Evolutionary conservation across 805 yeast species (phyloP).

Genomic region (Zygoascus ofunaensis): DNA sequence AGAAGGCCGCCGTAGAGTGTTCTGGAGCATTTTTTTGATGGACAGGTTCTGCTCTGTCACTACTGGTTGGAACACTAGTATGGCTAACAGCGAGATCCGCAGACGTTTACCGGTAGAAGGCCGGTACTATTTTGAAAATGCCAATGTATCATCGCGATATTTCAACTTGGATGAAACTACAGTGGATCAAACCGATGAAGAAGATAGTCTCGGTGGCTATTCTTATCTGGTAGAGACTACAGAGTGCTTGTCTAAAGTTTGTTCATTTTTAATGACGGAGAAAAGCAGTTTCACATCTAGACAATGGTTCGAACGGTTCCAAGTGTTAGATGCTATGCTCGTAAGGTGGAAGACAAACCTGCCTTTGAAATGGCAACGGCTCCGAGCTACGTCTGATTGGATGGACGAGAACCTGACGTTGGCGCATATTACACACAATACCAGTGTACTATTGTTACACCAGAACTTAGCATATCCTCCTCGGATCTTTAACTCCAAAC

Average conservation of each 20-base stretch:
- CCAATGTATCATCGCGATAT: slow-evolving; percentile 7
- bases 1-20: slow-evolving; percentile 13
- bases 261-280: slow-evolving; percentile 7
- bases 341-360: slow-evolving; percentile 12
- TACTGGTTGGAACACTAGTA: slow-evolving; percentile 16
- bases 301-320: slow-evolving; percentile 11
- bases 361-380: slow-evolving; percentile 11
- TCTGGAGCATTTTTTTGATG: slow-evolving; percentile 13
- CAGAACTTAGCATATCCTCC: slow-evolving; percentile 14
- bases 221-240: slow-evolving; percentile 13
- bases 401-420: slow-evolving; percentile 13
- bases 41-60: slow-evolving; percentile 15
- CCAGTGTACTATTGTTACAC: slow-evolving; percentile 13
- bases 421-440: slow-evolving; percentile 15
- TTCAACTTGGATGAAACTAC: slow-evolving; percentile 10
- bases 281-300: slow-evolving; percentile 3
- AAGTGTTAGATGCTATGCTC: slow-evolving; percentile 9
- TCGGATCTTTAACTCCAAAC: slow-evolving; percentile 4
- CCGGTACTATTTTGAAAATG: slow-evolving; percentile 3
- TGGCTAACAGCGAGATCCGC: slow-evolving; percentile 10
- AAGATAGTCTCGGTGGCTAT: slow-evolving; percentile 12
- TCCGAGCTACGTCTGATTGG: neutral
- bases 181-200: slow-evolving; percentile 6
- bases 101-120: slow-evolving; percentile 12
- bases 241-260: slow-evolving; percentile 10